These are phyloP conservation scores for Tolypocladium ovalisporum DNA, from an alignment of 2,329 filamentous ascomycete genomes.

Conservation along the genomic window DNA sequence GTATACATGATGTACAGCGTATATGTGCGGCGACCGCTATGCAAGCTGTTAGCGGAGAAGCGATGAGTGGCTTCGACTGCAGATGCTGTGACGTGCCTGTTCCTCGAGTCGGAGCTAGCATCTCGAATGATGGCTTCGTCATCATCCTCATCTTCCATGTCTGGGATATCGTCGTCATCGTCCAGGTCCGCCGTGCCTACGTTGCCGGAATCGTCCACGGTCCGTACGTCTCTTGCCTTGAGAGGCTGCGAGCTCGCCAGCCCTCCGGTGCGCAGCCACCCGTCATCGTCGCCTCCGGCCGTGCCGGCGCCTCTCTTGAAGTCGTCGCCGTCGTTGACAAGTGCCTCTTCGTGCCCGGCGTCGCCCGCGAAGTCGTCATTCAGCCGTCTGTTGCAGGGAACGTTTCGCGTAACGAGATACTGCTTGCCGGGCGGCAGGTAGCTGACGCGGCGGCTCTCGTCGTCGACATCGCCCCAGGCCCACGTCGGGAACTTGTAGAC, in stretches of 20 bases:
- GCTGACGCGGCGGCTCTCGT: constrained; percentile 63
- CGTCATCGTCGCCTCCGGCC: constrained; percentile 60
- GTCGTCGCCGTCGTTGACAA: constrained; percentile 70
- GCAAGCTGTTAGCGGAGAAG: neutral
- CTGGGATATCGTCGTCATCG: constrained; percentile 83
- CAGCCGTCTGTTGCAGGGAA: constrained; percentile 84
- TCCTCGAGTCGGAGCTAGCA: constrained; percentile 35
- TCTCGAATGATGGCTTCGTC: constrained; percentile 94
- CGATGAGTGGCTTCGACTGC: neutral
- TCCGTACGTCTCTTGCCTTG: constrained; percentile 70
- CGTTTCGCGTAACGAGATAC: constrained; percentile 87
- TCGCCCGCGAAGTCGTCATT: constrained; percentile 90
- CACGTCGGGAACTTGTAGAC: constrained; percentile 99
- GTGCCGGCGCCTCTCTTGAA: constrained; percentile 35
- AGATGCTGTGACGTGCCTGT: constrained; percentile 25
- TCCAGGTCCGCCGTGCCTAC: constrained; percentile 60
- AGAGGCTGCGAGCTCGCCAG: constrained; percentile 64
- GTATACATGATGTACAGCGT: constrained; percentile 98
- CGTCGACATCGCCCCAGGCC: constrained; percentile 88
- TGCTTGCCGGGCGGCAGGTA: constrained; percentile 87
- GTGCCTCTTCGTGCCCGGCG: constrained; percentile 73
- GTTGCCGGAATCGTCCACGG: constrained; percentile 81
- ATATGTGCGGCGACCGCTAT: constrained; percentile 82
- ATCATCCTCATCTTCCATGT: constrained; percentile 98
- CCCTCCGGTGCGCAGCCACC: constrained; percentile 84